Base-by-base conservation (phyloP, 2,329 filamentous ascomycete genomes). In the Bipolaris victoriae region DNA sequence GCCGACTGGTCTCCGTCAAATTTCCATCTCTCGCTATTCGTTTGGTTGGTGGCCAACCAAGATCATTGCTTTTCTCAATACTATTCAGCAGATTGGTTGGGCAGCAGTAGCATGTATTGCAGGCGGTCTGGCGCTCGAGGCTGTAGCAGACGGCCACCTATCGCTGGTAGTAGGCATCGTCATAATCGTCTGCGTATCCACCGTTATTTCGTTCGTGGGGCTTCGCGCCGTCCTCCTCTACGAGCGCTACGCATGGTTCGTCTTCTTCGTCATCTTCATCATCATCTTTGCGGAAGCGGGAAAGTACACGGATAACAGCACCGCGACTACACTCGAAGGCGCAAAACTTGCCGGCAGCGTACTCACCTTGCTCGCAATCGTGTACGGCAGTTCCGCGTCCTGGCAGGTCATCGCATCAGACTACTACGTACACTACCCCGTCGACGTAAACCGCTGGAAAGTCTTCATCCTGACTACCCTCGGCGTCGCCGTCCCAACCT, bases 41-140 rank as follows among this genome's bases (percentile, higher is more conserved):
- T 80, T 82, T 56, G 80, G 80, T n/a, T 82, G 80, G 76, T 82
- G 76, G 58, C 80, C 80, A 15, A 80, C 80, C 50, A 82, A 82
- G 61, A 67, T 82, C 52, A 76, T 80, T 52, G 80, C 79, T 4
- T 66, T 77, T 1, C 76, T 82, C 43, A 83, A 82, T 46, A 77
- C 79, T 26, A 71, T 82, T 29, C 76, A 81, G 46, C 79, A 81
- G 60, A 72, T 80, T 24, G 78, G 78, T 3, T 80, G 75, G 74
- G 73, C 70, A 22, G 73, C 76, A 7, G 76, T 78, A 10, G 77
- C 76, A 5, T 79, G 76, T 48, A 78, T 80, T 45, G 78, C 77
- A 11, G 78, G 77, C 36, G 78, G 78, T 24, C 68, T 79, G 2
- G 76, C 77, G 1, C 65, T 80, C 50, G 73, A 73, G 26, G 78